A percentile compares a stretch with the other conserved stretches of the same genome.
Conservation (phyloP, 164 flowering plant species). For the Magnolia changhungtana region DNA sequence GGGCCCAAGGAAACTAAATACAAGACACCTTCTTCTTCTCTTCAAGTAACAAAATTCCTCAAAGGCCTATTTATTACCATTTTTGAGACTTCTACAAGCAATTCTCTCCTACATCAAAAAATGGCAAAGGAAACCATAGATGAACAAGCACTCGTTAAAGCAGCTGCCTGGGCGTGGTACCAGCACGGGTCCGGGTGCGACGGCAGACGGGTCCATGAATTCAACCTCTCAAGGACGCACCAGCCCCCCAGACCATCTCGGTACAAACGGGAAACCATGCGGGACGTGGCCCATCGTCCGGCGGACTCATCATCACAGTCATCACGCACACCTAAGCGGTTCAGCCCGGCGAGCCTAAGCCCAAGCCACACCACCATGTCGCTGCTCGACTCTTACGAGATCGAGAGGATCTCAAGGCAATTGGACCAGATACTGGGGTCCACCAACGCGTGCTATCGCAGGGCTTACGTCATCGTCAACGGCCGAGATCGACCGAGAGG, state of each 20-base stretch:
- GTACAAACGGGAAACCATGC: conserved; percentile 47
- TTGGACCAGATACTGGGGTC: conserved; percentile 31
- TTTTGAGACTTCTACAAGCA: too few species aligned
- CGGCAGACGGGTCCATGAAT: conserved; percentile 26
- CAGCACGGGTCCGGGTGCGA: conserved; percentile 49
- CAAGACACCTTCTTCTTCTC: too few species aligned
- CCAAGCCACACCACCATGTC: conserved; percentile 17
- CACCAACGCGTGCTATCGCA: neutral
- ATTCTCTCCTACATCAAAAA: neutral
- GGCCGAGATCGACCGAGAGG: neutral
- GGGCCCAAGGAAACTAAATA: too few species aligned
- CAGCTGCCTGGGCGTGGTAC: conserved; percentile 79
- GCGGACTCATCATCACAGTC: neutral
- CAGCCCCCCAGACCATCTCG: conserved; percentile 33
- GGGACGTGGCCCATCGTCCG: neutral
- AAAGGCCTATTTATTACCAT: too few species aligned
- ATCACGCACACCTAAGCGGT: neutral
- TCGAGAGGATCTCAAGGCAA: conserved; percentile 38
- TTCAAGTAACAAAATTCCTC: too few species aligned
- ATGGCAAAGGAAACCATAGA: conserved; percentile 10
- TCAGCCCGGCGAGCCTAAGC: neutral
- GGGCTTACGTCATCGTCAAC: neutral
- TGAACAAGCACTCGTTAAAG: conserved; percentile 34
- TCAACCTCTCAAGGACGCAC: conserved; percentile 18
- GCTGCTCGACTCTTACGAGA: conserved; percentile 49